Base-by-base conservation (phyloP, 352 stramenopile species). In the Ophiocytium majus region DNA sequence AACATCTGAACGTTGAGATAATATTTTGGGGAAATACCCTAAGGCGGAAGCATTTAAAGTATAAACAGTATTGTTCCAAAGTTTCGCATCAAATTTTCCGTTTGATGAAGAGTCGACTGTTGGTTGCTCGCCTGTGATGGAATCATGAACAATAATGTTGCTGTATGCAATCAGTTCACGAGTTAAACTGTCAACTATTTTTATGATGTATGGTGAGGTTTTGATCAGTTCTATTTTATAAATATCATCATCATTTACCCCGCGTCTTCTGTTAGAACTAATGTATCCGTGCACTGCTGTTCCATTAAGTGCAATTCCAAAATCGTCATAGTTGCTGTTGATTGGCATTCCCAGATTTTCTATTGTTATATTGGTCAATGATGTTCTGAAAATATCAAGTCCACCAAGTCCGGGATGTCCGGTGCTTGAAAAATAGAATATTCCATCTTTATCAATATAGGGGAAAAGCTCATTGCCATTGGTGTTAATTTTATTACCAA, bases 401-500 rank as follows among this genome's bases (percentile, higher is more conserved):
- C 57, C 57, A 71, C 57, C 57, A 23, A 71, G 28, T 71, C 57
- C 57, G 23, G 57, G 57, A 71, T 23, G 57, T 71, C 57, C 57
- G 28, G 23, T 28, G 23, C 19, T 23, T 71, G 57, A 71, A 28
- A 71, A 71, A 71, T 23, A 71, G 19, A 71, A 71, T 28, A 71
- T 71, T 23, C 57, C 57, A 28, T 71, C 28, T 71, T 71, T 28
- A 71, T 71, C 19, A 23, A 71, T 23, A 71, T 23, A 71, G 19
- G 57, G 57, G 28, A 71, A 71, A 23, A 71, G 19, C 57, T 71
- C 57, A 71, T 71, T 71, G 57, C 57, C 57, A 23, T 71, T 28
- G 23, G 57, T 71, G 57, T 71, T 71, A 23, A 71, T 71, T 71
- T 71, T 71, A 71, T 71, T 28, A 23, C 57, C 57, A 71, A 71